Conservation (phyloP, 2,329 filamentous ascomycete genomes). For the Penicillium olsonii region DNA sequence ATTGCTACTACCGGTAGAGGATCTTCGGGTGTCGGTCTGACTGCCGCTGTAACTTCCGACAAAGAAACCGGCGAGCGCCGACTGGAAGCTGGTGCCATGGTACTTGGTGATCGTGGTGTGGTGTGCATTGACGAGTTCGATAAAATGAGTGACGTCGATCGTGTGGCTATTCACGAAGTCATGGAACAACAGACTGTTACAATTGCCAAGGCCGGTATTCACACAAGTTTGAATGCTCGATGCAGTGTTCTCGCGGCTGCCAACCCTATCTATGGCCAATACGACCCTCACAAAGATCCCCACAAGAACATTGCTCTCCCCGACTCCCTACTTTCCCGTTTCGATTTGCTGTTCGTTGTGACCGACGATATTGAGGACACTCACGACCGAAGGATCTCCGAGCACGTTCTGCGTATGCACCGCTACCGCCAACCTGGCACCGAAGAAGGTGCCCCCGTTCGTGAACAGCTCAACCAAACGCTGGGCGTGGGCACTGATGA, state of each 20-base stretch:
- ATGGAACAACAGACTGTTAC: conserved; percentile 99
- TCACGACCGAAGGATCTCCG: conserved; percentile 85
- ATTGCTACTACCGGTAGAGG: conserved; percentile 97
- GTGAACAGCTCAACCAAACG: conserved; percentile 80
- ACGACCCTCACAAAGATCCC: conserved; percentile 97
- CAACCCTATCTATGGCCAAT: conserved; percentile 97
- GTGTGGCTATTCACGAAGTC: conserved; percentile 98
- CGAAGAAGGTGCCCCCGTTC: conserved; percentile 91
- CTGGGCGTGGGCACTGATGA: conserved; percentile 84
- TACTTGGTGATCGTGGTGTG: conserved; percentile 92
- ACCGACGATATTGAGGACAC: conserved; percentile 98
- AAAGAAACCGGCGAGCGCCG: conserved; percentile 96
- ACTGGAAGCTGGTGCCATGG: conserved; percentile 97
- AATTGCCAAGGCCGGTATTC: conserved; percentile 97
- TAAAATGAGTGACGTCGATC: conserved; percentile 98
- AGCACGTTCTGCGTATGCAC: conserved; percentile 97
- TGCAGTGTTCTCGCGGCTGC: conserved; percentile 96
- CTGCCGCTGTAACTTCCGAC: conserved; percentile 91
- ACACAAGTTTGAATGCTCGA: conserved; percentile 93
- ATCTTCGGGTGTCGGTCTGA: conserved; percentile 96
- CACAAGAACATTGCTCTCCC: conserved; percentile 98
- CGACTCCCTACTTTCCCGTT: conserved; percentile 95
- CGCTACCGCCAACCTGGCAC: conserved; percentile 88
- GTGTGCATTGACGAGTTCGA: conserved; percentile 99
- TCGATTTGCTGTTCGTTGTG: conserved; percentile 95